Conservation (phyloP, 2,329 filamentous ascomycete species). For the Chaetoscypha palmicola region DNA sequence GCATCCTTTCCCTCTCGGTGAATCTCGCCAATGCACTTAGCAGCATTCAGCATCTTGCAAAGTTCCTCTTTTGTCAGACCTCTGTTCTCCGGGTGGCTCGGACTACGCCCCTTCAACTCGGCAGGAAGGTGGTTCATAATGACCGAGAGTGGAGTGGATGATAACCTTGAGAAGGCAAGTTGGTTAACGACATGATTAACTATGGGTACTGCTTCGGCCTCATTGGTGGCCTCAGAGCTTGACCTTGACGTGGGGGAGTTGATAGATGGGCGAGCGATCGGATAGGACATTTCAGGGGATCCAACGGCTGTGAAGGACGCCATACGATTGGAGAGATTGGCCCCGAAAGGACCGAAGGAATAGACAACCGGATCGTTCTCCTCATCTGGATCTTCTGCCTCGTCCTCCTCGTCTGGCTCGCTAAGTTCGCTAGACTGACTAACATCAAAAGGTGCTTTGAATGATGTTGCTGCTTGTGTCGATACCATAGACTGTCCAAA, state of each 20-base stretch:
- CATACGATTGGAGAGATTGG: conserved; percentile 75
- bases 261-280: conserved; percentile 14
- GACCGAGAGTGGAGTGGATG: conserved; percentile 82
- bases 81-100: conserved; percentile 31
- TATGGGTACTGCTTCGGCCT: conserved; percentile 40
- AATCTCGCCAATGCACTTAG: conserved; percentile 81
- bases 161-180: conserved; percentile 86
- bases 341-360: conserved; percentile 85
- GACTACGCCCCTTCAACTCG: conserved; percentile 43
- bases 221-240: conserved; percentile 29
- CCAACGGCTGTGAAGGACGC: conserved; percentile 63
- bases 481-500: conserved; percentile 21
- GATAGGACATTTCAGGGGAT: conserved; percentile 49
- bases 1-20: conserved; percentile 89
- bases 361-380: conserved; percentile 92
- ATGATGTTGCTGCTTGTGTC: conserved; percentile 24
- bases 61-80: conserved; percentile 56
- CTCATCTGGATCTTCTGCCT: conserved; percentile 75
- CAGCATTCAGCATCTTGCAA: conserved; percentile 63
- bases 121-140: conserved; percentile 81
- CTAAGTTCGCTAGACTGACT: conserved; percentile 47
- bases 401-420: conserved; percentile 42
- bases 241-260: conserved; percentile 19
- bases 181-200: conserved; percentile 91
- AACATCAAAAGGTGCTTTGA: conserved; percentile 13